Conservation (phyloP, 192 early-diverging fungal species). For the Coemansia umbellata region DNA sequence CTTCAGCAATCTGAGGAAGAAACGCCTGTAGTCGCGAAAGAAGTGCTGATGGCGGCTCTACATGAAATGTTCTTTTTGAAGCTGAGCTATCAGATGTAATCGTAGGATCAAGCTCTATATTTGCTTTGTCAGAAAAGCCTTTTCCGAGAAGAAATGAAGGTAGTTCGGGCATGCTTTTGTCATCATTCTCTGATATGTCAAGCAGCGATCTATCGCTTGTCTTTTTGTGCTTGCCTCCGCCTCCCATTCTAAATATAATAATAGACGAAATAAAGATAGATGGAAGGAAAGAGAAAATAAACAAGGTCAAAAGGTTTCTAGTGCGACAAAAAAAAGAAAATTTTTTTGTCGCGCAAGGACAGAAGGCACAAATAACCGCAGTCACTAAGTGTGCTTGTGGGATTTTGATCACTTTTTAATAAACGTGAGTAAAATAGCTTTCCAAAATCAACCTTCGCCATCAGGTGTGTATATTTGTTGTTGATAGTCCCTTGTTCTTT, state of each 20-base stretch:
- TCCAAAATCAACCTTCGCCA: too few relatives aligned
- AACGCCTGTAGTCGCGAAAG: slow-evolving; percentile 40
- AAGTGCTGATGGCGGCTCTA: slow-evolving; percentile 39
- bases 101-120: too few relatives aligned
- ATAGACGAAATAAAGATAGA: background rate
- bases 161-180: background rate
- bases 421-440: background rate
- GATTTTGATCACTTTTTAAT: background rate
- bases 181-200: slow-evolving; percentile 11
- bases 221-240: background rate
- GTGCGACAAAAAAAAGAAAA: background rate
- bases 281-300: background rate
- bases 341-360: background rate
- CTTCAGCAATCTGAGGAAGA: slow-evolving; percentile 46
- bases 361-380: background rate
- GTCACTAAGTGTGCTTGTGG: slow-evolving; percentile 3
- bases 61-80: slow-evolving; percentile 29
- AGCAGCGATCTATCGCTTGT: slow-evolving; percentile 1
- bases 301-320: too few relatives aligned
- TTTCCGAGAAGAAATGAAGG: background rate
- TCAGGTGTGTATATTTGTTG: too few relatives aligned
- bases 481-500: too few relatives aligned
- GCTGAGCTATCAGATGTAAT: background rate
- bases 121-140: background rate
- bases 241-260: background rate